Conservation (phyloP, 805 yeast genomes). For the Maudiozyma turicensis region DNA sequence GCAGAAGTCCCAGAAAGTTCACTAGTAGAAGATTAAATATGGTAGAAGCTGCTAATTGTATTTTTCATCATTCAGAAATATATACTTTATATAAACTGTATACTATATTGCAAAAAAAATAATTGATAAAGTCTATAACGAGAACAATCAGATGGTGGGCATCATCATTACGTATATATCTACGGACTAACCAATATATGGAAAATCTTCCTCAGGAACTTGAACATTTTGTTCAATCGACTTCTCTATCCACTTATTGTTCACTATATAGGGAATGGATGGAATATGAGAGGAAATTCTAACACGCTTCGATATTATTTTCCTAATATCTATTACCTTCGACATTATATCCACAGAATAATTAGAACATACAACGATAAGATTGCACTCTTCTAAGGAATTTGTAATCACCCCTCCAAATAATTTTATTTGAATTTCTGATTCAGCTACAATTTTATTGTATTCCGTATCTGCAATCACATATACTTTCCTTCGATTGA, state of each 20-base stretch:
- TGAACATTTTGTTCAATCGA: conserved; percentile 26
- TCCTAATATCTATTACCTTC: background rate
- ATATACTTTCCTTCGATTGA: conserved; percentile 30
- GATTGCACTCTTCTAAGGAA: conserved; percentile 26
- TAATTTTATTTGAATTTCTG: conserved; percentile 25
- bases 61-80: no score
- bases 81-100: no score
- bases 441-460: conserved; percentile 6
- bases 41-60: no score
- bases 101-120: no score
- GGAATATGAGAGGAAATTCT: conserved; percentile 2
- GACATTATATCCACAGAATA: background rate
- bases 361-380: conserved; percentile 31
- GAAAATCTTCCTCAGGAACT: conserved; percentile 28
- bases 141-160: background rate
- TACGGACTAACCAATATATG: background rate
- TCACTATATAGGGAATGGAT: conserved; percentile 29
- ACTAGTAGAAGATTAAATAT: no score
- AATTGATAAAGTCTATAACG: no score
- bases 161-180: background rate
- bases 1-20: no score
- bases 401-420: conserved; percentile 38
- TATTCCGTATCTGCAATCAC: conserved; percentile 15
- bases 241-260: conserved; percentile 29
- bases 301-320: background rate